Percentiles rank a stretch among this genome's conserved stretches.
Conservation (phyloP, 169 alveolate genomes). For the Plasmodium gaboni region DNA sequence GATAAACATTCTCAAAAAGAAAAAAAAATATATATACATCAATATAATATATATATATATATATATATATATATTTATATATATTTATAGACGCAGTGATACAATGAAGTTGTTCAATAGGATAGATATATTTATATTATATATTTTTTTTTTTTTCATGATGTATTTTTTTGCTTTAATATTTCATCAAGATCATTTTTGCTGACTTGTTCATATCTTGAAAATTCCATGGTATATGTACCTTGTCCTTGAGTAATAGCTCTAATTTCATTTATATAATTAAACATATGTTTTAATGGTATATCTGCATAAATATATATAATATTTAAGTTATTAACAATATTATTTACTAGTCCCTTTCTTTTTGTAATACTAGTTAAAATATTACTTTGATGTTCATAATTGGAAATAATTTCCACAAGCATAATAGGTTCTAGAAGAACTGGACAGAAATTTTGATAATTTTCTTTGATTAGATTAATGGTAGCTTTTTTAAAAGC, state of each 20-base stretch:
- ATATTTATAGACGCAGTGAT: no score
- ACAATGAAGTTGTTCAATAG: no score
- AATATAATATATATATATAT: no score
- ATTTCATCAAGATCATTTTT: slow-evolving; percentile 85
- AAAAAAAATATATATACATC: no score
- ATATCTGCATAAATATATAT: slow-evolving; percentile 93
- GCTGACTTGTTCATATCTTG: slow-evolving; percentile 85
- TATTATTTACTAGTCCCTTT: slow-evolving; percentile 93
- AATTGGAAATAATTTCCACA: slow-evolving; percentile 93
- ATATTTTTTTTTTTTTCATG: not conserved
- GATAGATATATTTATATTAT: not conserved
- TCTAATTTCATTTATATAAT: slow-evolving; percentile 95
- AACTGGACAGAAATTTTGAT: slow-evolving; percentile 88
- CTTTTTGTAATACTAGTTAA: slow-evolving; percentile 91
- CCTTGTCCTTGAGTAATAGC: slow-evolving; percentile 95
- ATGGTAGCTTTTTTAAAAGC: slow-evolving; percentile 95
- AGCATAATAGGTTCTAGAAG: slow-evolving; percentile 95
- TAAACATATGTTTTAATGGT: slow-evolving; percentile 95
- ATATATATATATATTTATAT: no score
- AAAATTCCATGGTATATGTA: slow-evolving; percentile 94
- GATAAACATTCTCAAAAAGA: no score
- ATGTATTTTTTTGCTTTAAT: slow-evolving; percentile 70
- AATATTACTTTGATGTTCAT: slow-evolving; percentile 87
- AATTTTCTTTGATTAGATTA: slow-evolving; percentile 77
- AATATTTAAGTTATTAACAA: slow-evolving; percentile 87